A percentile compares a stretch with the other conserved stretches of the same genome.
Evolutionary conservation across 2,329 filamentous ascomycete genomes (phyloP).

Genomic region (Coleophoma crateriformis): DNA sequence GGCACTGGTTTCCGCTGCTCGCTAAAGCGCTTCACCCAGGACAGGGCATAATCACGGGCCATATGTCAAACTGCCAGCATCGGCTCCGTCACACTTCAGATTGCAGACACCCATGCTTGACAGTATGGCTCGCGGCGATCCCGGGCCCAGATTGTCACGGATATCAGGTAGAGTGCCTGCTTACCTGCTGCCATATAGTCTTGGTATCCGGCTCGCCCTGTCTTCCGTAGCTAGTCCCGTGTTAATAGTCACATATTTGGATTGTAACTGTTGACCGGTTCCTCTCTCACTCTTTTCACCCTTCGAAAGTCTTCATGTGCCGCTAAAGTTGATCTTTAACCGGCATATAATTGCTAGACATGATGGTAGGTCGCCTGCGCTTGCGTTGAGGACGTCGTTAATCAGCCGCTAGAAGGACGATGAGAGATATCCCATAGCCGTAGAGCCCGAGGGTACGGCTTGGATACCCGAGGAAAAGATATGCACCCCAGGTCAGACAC

Average conservation of each 20-base stretch:
- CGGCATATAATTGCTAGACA: background rate
- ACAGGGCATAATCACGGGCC: constrained; percentile 1
- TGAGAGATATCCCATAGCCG: background rate
- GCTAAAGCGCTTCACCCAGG: background rate
- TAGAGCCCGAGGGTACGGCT: background rate
- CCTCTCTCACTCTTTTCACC: background rate
- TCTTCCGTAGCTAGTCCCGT: background rate
- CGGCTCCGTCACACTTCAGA: background rate
- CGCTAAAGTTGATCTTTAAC: background rate
- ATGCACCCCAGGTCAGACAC: background rate
- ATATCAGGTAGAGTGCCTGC: background rate
- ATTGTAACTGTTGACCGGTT: background rate
- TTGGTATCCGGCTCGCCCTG: background rate
- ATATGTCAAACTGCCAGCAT: background rate
- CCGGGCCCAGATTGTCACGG: background rate
- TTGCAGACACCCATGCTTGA: background rate
- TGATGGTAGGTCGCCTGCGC: background rate
- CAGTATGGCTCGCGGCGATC: too few species aligned
- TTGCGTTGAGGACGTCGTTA: background rate
- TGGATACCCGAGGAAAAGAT: background rate
- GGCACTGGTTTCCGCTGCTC: background rate
- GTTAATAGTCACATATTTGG: background rate
- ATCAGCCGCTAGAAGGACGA: background rate
- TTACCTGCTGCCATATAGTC: background rate
- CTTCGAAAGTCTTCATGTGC: background rate